phyloP scores from a whole-genome alignment of 1,284 basidiomycete genomes.

The Bondarzewia mesenterica region DNA sequence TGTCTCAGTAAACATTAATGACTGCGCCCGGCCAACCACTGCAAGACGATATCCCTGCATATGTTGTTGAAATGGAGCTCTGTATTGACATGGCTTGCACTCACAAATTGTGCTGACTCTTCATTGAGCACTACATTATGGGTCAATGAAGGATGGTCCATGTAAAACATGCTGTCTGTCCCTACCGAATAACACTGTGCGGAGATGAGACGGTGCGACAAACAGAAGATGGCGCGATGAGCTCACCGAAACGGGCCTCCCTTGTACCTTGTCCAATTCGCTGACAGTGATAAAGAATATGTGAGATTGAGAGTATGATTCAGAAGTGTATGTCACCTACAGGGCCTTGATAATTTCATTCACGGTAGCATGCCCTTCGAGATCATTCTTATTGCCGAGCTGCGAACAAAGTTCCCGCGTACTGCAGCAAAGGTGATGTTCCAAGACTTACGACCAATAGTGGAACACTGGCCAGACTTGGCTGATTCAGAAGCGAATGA shows the following conservation, averaged over 20 bases:
- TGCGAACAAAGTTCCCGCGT: slow-evolving; percentile 18
- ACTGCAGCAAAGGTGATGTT: background rate
- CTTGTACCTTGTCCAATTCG: slow-evolving; percentile 76
- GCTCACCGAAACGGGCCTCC: slow-evolving; percentile 79
- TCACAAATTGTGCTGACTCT: slow-evolving; percentile 87
- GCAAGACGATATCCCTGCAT: slow-evolving; percentile 60
- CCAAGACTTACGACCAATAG: slow-evolving; percentile 64
- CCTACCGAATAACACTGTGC: slow-evolving; percentile 73
- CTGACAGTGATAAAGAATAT: slow-evolving; percentile 28
- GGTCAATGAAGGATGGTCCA: slow-evolving; percentile 12
- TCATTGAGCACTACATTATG: slow-evolving; percentile 74
- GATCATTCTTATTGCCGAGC: slow-evolving; percentile 95
- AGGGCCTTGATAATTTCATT: slow-evolving; percentile 83
- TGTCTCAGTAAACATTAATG: slow-evolving; percentile 24
- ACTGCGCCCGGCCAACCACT: slow-evolving; percentile 61
- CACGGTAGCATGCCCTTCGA: slow-evolving; percentile 72
- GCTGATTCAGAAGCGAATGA: slow-evolving; percentile 75
- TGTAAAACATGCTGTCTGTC: slow-evolving; percentile 3
- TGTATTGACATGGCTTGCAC: slow-evolving; percentile 18
- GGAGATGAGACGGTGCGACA: background rate
- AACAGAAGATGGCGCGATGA: background rate
- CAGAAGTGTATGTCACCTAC: slow-evolving; percentile 36
- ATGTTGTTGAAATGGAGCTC: background rate
- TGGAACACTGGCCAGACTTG: slow-evolving; percentile 73
- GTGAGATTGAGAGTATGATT: background rate